Evolutionary conservation across 2,329 filamentous ascomycete genomes (phyloP).

Genomic region (Lithohypha guttulata): DNA sequence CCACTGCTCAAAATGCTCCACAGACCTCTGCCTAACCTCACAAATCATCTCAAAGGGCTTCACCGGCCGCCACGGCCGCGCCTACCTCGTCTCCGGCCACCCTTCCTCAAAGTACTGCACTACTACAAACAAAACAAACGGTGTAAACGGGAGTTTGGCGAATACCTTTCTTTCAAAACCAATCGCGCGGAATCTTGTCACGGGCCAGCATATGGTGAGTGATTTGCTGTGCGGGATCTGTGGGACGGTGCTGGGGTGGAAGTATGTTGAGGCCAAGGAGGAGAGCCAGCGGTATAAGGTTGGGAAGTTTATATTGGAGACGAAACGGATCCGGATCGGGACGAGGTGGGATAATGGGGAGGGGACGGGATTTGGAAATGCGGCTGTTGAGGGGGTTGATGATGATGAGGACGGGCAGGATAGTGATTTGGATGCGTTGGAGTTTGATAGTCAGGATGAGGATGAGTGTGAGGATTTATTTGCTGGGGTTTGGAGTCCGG

Average conservation of each 20-base stretch:
- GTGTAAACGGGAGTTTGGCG: constrained; percentile 34
- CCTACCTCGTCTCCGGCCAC: constrained; percentile 45
- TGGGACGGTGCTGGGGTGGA: constrained; percentile 50
- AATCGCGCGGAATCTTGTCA: constrained; percentile 49
- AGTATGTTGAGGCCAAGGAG: constrained; percentile 53
- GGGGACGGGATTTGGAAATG: constrained; percentile 9
- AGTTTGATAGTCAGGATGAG: constrained; percentile 56
- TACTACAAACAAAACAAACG: neutral
- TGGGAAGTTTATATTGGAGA: constrained; percentile 57
- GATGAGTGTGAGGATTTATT: constrained; percentile 58
- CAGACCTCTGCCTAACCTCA: constrained; percentile 47
- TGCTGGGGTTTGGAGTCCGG: constrained; percentile 49
- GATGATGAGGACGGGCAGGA: constrained; percentile 11
- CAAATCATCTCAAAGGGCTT: constrained; percentile 57
- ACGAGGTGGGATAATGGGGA: constrained; percentile 41
- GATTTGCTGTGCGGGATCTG: constrained; percentile 50
- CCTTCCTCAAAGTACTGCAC: neutral
- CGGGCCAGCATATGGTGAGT: constrained; percentile 51
- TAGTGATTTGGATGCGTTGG: constrained; percentile 29
- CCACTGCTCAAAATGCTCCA: constrained; percentile 48
- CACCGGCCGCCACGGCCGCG: constrained; percentile 53
- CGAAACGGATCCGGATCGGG: constrained; percentile 41
- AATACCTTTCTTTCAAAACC: constrained; percentile 49
- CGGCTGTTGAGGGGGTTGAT: constrained; percentile 8
- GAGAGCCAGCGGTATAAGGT: constrained; percentile 54